Percentiles rank a stretch among this genome's conserved stretches.
These are phyloP conservation scores for Fusarium robinianum DNA, from an alignment of 2,329 filamentous ascomycete genomes.

Conservation along the genomic window DNA sequence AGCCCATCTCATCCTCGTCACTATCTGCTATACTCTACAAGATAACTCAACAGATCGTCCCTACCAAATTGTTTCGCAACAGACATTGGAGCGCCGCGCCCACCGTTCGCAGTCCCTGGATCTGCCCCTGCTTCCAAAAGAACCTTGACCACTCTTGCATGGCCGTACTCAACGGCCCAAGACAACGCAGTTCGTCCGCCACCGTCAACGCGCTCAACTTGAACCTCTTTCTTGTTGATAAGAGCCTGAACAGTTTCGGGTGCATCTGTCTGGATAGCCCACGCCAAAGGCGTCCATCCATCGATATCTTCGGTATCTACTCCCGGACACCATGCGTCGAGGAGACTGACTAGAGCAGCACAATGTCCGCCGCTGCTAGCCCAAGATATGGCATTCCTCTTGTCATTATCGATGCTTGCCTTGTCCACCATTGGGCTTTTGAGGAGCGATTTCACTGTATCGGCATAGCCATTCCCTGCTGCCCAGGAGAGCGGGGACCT, in stretches of 20 bases:
- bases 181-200: constrained; percentile 39
- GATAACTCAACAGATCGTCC: neutral
- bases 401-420: constrained; percentile 36
- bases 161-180: constrained; percentile 43
- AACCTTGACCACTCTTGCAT: constrained; percentile 30
- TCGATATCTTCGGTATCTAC: constrained; percentile 41
- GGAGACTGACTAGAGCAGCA: constrained; percentile 35
- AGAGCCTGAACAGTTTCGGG: constrained; percentile 38
- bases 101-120: neutral
- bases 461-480: constrained; percentile 34
- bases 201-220: constrained; percentile 38
- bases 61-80: neutral
- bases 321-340: constrained; percentile 36
- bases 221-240: constrained; percentile 36
- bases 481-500: constrained; percentile 41
- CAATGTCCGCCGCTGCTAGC: constrained; percentile 33
- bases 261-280: constrained; percentile 37
- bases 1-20: too few species aligned
- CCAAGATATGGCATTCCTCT: constrained; percentile 41
- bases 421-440: constrained; percentile 33
- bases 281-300: constrained; percentile 44
- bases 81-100: neutral
- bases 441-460: constrained; percentile 34
- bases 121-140: constrained; percentile 25
- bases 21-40: too few species aligned